Evolutionary conservation across 257 asterid genomes (phyloP), one percentile per base, ranked within the genome.

Genomic region (Przewalskia tangutica): DNA sequence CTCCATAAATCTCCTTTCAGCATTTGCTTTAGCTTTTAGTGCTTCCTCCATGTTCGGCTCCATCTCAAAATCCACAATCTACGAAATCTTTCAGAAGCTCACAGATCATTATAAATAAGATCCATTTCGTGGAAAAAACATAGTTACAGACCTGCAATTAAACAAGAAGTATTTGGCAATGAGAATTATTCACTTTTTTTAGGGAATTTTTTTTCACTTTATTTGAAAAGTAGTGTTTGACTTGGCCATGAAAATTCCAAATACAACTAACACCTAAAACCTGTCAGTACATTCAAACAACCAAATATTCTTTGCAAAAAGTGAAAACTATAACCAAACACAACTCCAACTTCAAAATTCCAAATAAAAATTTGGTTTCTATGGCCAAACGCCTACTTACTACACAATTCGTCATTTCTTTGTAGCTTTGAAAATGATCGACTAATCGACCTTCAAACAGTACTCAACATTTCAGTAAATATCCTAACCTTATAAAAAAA

Each of bases 1-100:
- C 83, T 88, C 95, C 12, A 86, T 80, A 81, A 95, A 95, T 56
- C 88, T 89, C 91, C 91, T 94, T 90, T 94, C 99, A 0, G 99
- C 97, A 81, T 82, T 82, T 56, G 89, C 93, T 89, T 92, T 94
- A 32, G 90, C 89, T 88, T 86, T 87, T 44, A 89, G 79, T 8
- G 98, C 99, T 84, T 95, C 97, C 66, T 90, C 94, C 81, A 82
- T 8, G 84, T 89, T 87, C 44, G 92, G 67, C 82, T 89, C 97
- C 99, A 95, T 95, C 85, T 77, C 82, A 82, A 80, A 23, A 59
- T 13, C 71, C 86, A 76, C 56, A 79, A 64, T 23, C 55, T 6
- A 27, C 64, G 60, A 84, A 46, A 54, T 70, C 81, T 81, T 84
- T 80, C 51, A 8, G 36, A 64, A 51, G 55, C 78, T 65, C 17